Conservation (phyloP, 2,329 filamentous ascomycete species). For the Botrytis porri region DNA sequence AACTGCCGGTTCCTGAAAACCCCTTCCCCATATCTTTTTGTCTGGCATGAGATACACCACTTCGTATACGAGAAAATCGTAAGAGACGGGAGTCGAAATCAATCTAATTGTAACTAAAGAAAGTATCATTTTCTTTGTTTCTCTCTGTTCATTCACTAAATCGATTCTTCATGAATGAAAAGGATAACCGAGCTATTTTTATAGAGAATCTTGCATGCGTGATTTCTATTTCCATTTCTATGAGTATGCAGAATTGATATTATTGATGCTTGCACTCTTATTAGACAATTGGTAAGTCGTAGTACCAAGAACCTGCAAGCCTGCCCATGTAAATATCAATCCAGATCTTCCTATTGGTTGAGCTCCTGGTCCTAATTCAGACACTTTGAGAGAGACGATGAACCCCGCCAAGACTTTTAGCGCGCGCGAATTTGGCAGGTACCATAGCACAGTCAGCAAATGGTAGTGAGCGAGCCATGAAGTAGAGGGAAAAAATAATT, state of each 20-base stretch:
- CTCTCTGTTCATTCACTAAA: not conserved
- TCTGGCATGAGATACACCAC: not conserved
- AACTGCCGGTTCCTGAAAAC: conserved; percentile 14
- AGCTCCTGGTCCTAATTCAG: not conserved
- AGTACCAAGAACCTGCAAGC: not conserved
- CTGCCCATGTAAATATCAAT: not conserved
- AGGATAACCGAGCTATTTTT: not conserved
- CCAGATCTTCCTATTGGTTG: not conserved
- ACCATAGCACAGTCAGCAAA: conserved; percentile 17
- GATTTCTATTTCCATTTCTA: not conserved
- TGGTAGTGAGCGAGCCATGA: not conserved
- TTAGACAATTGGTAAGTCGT: not conserved
- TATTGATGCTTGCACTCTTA: not conserved
- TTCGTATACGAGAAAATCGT: not conserved
- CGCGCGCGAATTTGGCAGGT: conserved; percentile 15
- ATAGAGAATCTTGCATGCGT: not conserved
- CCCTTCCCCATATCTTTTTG: not conserved
- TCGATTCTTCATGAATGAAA: not conserved
- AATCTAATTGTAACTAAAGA: not conserved
- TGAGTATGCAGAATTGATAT: not conserved
- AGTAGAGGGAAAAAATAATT: conserved; percentile 10
- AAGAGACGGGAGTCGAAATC: not conserved
- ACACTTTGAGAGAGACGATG: not conserved
- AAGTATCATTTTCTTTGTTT: not conserved
- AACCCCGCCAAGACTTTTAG: not conserved